Evolutionary conservation across 306 rosid genomes (phyloP), one percentile per base, ranked within the genome.

Genomic region (Sesbania bispinosa): DNA sequence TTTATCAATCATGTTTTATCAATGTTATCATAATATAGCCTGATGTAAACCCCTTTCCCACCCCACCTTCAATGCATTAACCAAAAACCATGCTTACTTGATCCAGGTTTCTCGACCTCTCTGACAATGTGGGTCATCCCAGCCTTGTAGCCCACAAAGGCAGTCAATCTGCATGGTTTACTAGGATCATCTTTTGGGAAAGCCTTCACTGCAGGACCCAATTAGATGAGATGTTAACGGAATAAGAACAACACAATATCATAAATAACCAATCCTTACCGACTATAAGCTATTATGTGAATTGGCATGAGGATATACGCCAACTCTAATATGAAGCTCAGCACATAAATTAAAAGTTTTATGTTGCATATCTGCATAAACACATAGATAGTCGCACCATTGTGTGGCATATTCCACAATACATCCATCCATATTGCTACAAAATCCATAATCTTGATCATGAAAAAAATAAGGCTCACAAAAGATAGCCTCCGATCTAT

Each of bases 121-220:
- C 97, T 83, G 8, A 90, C 90, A 54, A 88, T 86, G 77, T 90
- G 97, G 29, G 97, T 90, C 95, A 88, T 88, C 60, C 97, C 97
- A 58, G 97, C 86, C 79, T 90, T 90, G 77, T 86, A 88, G 6
- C 97, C 97, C 58, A 86, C 23, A 67, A 90, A 90, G 52, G 97
- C 92, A 78, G 97, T 88, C 76, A 88, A 81, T 27, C 89, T 79
- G 58, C 92, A 87, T 38, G 87, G 75, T 62, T 83, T 87, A 5
- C 71, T 72, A 18, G 88, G 73, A 69, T 88, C 84, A 41, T 90
- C 95, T 66, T 70, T 86, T 2, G 95, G 97, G 64, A 90, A 90
- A 15, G 97, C 84, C 80, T 90, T 88, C 87, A 88, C 95, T 90
- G 92, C 68, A 81, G 19, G 5, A 18, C 13, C 10, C 48, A 58